Evolutionary conservation across 768 basidiomycete species (phyloP).

Genomic region (Lyophyllum shimeji): DNA sequence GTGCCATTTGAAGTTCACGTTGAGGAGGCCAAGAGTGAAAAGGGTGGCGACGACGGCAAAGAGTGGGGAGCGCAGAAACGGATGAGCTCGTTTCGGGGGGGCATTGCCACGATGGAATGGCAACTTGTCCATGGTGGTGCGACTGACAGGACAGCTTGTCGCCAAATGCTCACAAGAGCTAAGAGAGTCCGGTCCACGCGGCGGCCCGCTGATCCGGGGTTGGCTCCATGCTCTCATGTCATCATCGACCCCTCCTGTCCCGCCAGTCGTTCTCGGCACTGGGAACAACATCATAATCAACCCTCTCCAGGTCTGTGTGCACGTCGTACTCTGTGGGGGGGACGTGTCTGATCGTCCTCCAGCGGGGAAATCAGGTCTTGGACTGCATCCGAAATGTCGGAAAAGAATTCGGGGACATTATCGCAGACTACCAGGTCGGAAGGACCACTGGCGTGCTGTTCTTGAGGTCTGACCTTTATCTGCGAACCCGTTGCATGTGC

Average conservation of each 20-base stretch:
- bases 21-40: slow-evolving; percentile 24
- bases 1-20: slow-evolving; percentile 22
- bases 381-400: slow-evolving; percentile 84
- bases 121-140: slow-evolving; percentile 32
- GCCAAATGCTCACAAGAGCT: background rate
- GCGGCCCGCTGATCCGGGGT: slow-evolving; percentile 18
- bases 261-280: slow-evolving; percentile 61
- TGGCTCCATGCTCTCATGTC: slow-evolving; percentile 6
- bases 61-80: slow-evolving; percentile 1
- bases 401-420: slow-evolving; percentile 93
- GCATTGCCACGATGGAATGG: slow-evolving; percentile 17
- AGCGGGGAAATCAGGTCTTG: slow-evolving; percentile 90
- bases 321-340: background rate
- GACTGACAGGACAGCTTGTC: slow-evolving; percentile 6
- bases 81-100: background rate
- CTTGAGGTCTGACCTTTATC: slow-evolving; percentile 60
- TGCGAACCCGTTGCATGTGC: background rate
- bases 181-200: background rate
- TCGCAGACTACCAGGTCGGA: slow-evolving; percentile 94
- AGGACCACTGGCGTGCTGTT: slow-evolving; percentile 90
- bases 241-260: slow-evolving; percentile 34
- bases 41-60: slow-evolving; percentile 9
- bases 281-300: slow-evolving; percentile 68
- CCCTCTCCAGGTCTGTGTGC: slow-evolving; percentile 49
- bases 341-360: slow-evolving; percentile 8